Conservation (phyloP, 2,329 filamentous ascomycete species). For the Sphaerulina musiva region DNA sequence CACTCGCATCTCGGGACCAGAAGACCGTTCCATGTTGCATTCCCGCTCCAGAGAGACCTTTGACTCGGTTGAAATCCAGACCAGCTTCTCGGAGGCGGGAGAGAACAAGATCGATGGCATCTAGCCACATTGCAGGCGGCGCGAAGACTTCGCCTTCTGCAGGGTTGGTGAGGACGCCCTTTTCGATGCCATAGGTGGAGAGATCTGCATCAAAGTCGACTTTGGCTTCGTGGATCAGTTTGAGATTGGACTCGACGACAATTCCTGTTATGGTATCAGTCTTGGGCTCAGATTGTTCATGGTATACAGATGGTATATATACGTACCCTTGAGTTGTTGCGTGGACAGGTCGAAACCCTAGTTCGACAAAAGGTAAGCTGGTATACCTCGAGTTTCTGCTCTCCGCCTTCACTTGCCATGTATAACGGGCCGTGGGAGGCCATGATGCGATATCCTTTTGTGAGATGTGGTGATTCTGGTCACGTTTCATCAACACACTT, state of each 20-base stretch:
- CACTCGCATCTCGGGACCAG: constrained; percentile 68
- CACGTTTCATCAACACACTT: no score
- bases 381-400: no score
- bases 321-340: constrained; percentile 81
- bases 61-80: constrained; percentile 66
- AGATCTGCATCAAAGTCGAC: constrained; percentile 95
- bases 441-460: not conserved
- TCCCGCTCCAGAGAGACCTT: constrained; percentile 80
- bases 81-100: constrained; percentile 61
- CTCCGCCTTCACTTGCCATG: constrained; percentile 9
- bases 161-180: constrained; percentile 80
- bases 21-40: constrained; percentile 98
- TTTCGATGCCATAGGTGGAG: constrained; percentile 59
- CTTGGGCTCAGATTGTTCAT: no score
- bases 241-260: constrained; percentile 74
- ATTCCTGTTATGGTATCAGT: constrained; percentile 52
- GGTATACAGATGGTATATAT: no score
- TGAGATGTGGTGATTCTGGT: not conserved
- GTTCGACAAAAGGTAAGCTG: not conserved
- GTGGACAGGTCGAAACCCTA: constrained; percentile 88
- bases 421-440: constrained; percentile 13
- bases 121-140: constrained; percentile 89
- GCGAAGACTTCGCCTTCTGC: constrained; percentile 83
- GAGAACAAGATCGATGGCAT: constrained; percentile 82
- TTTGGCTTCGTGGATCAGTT: constrained; percentile 75